Evolutionary conservation across 345 rosid genomes (phyloP), one percentile per base, ranked within the genome.

Genomic region (Excoecaria agallocha): DNA sequence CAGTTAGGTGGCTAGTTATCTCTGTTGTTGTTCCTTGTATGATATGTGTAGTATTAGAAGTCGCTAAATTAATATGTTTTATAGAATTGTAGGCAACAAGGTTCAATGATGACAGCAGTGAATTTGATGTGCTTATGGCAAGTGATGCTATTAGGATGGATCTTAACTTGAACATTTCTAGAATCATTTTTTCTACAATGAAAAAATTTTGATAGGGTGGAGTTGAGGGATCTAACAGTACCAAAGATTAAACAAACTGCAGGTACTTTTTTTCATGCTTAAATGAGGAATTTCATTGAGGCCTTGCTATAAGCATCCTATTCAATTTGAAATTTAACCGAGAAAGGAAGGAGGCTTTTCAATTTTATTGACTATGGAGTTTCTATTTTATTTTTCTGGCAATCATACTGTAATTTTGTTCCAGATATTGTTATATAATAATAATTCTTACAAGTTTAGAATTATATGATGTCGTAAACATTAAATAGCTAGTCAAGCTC

Each of bases 81-180:
- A 78, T 84, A 82, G 84, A 54, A 80, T 78, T 87, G 84, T 93
- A 94, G 97, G 97, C 98, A 37, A 86, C 89, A 10, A 87, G 82
- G 94, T 92, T 94, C 77, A 94, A 94, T 74, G 98, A 94, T 60
- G 86, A 76, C 72, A 86, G 85, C 80, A 92, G 87, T 68, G 91
- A 89, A 82, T 88, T 89, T 81, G 98, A 94, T 83, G 96, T 94
- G 78, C 96, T 94, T 84, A 97, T 94, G 79, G 94, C 98, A 52
- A 92, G 97, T 83, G 98, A 94, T 84, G 98, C 98, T 70, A 92
- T 94, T 67, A 97, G 97, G 77, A 94, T 94, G 98, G 96, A 97
- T 59, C 94, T 94, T 72, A 94, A 94, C 79, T 85, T 94, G 76
- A 90, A 92, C 66, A 94, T 94, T 68, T 92, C 98, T 54, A 87